phyloP scores from a whole-genome alignment of 1,284 basidiomycete genomes.

The Stereum hirsutum region DNA sequence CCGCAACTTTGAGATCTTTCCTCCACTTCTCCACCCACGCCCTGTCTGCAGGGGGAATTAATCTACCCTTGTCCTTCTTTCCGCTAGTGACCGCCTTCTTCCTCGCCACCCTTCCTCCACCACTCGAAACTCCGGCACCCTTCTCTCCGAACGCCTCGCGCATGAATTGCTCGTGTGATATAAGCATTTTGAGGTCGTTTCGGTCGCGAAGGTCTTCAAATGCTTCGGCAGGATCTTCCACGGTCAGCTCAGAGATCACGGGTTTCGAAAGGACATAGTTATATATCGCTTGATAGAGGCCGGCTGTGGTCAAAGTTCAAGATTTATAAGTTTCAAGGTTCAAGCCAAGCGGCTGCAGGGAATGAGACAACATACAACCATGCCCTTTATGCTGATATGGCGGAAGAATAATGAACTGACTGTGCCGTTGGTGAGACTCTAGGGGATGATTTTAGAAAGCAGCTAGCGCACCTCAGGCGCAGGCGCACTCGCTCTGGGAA shows the following conservation, averaged over 20 bases:
- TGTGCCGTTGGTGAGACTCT: conserved; percentile 16
- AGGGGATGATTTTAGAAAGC: not conserved
- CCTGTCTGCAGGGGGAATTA: conserved; percentile 71
- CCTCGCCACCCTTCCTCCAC: conserved; percentile 38
- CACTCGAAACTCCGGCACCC: conserved; percentile 25
- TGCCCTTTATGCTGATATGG: conserved; percentile 89
- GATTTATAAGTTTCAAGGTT: not conserved
- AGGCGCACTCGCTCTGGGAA: conserved; percentile 84
- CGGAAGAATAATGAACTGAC: conserved; percentile 91
- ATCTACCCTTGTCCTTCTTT: conserved; percentile 40
- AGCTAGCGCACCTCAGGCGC: conserved; percentile 60
- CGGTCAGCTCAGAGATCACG: conserved; percentile 81
- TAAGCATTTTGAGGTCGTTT: conserved; percentile 82
- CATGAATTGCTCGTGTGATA: conserved; percentile 56
- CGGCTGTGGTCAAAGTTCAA: conserved; percentile 37
- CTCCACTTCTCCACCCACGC: conserved; percentile 79
- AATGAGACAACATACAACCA: conserved; percentile 60
- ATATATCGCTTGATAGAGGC: conserved; percentile 85
- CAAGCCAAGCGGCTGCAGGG: not conserved
- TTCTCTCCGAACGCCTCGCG: conserved; percentile 48
- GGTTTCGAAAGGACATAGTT: conserved; percentile 60
- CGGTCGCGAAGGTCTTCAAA: conserved; percentile 94
- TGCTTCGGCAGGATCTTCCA: conserved; percentile 95
- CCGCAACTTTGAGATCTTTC: conserved; percentile 81
- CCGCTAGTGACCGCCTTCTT: conserved; percentile 15